Base-by-base conservation (phyloP, 495 filamentous ascomycete genomes). In the Penicillium soppii region DNA sequence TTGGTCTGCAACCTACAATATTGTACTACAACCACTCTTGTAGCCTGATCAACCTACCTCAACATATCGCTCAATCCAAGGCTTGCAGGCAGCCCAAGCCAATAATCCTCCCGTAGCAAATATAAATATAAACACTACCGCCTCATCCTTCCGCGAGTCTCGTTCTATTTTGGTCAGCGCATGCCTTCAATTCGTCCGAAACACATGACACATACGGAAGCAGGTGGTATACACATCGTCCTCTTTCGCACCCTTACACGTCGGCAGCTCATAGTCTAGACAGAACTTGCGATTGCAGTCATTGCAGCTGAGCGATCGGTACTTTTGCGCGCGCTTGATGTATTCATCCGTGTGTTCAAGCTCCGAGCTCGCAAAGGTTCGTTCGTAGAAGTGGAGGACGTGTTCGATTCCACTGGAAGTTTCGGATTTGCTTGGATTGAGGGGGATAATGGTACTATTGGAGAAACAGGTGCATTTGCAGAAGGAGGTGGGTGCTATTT, bases 381-480 rank as follows among this genome's bases (percentile, higher is more conserved):
- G 59, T 47, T 54, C 53, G 55, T 58, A 52, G 49, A 63, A 45
- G 52, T 59, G 47, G 60, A 71, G 43, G 36, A 58, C 39, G 59
- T 58, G 57, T 45, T 61, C 43, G 10, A 58, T 39, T 9, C 60
- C 44, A 19, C 46, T 56, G 36, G 54, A 57, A 38, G 10, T 27
- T 42, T 58, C 61, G 38, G 62, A 53, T 22, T 69, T 65, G 13
- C 49, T 59, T 21, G 65, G 62, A 32, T 71, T 57, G 38, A 70
- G 68, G 47, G 75, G 66, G 63, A 98, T 96, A 53, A 97, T 91
- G 49, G 88, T 95, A 75, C 83, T 89, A 73, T 97, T 95, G 46
- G 82, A 81, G 75, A 88, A 87, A 74, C 94, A 97, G 49, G 88
- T 95, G 71, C 94, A 98, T 86, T 97, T 98, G 84, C 94, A 98